phyloP scores from a whole-genome alignment of 1,139 yeast genomes.

The Scheffersomyces stambukii region DNA sequence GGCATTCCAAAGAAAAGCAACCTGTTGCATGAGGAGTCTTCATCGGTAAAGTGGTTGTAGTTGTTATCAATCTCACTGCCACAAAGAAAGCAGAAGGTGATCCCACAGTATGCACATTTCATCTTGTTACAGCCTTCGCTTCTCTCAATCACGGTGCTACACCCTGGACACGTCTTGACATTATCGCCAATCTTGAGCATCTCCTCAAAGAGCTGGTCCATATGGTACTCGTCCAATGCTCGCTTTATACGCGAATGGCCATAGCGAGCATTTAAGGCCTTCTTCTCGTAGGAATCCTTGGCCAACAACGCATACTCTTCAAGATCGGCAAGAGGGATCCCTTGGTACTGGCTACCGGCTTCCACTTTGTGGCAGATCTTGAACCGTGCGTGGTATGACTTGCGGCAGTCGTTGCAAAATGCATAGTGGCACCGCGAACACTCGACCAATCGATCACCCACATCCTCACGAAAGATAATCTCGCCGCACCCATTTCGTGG shows the following conservation, averaged over 20 bases:
- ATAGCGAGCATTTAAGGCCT: constrained; percentile 42
- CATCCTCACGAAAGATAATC: constrained; percentile 44
- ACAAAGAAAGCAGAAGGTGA: constrained; percentile 57
- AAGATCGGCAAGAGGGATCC: constrained; percentile 42
- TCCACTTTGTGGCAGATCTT: constrained; percentile 32
- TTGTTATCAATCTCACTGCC: constrained; percentile 44
- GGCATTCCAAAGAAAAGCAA: constrained; percentile 56
- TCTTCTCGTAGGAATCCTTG: constrained; percentile 25
- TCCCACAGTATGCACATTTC: constrained; percentile 51
- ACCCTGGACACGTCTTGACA: constrained; percentile 51
- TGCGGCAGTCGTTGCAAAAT: constrained; percentile 56
- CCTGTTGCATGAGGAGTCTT: constrained; percentile 44
- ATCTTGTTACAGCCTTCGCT: constrained; percentile 68
- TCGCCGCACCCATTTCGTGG: constrained; percentile 43
- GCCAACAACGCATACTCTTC: constrained; percentile 31
- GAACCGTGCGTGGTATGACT: constrained; percentile 64
- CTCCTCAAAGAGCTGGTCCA: constrained; percentile 47
- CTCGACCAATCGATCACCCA: constrained; percentile 49
- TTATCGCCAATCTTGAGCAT: constrained; percentile 39
- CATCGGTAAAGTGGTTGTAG: constrained; percentile 50
- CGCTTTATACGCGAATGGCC: constrained; percentile 43
- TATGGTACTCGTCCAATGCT: constrained; percentile 42
- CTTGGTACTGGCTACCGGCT: constrained; percentile 17
- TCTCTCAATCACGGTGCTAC: constrained; percentile 52
- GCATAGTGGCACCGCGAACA: constrained; percentile 55